Conservation (phyloP, 2,329 filamentous ascomycete genomes). For the Simplicillium aogashimaense region DNA sequence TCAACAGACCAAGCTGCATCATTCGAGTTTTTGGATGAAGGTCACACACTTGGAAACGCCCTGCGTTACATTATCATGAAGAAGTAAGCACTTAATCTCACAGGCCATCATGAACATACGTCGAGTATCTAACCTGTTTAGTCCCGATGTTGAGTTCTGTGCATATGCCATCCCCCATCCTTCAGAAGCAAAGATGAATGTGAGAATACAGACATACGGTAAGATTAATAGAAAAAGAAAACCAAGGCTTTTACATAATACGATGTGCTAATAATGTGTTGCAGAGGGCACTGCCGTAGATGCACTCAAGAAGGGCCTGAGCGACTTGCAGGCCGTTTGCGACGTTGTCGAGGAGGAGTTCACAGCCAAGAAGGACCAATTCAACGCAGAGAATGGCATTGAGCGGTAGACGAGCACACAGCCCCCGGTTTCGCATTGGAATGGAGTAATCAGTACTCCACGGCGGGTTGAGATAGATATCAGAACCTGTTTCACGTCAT, state of each 20-base stretch:
- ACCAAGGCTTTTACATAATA: too few species aligned
- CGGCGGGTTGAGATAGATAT: not conserved
- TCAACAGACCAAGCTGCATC: constrained; percentile 82
- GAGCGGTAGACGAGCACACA: constrained; percentile 14
- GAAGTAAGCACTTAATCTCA: constrained; percentile 54
- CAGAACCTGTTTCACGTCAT: not conserved
- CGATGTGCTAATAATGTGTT: too few species aligned
- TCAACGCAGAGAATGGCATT: constrained; percentile 22
- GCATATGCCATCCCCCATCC: constrained; percentile 97
- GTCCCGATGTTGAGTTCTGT: constrained; percentile 94
- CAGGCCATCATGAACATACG: constrained; percentile 5
- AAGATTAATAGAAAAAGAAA: constrained; percentile 20
- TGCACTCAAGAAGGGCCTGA: constrained; percentile 81
- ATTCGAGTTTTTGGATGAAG: constrained; percentile 89
- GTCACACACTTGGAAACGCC: constrained; percentile 91
- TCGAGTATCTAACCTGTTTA: constrained; percentile 24
- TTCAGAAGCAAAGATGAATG: constrained; percentile 91
- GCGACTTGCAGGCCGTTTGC: constrained; percentile 82
- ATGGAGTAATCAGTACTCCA: not conserved
- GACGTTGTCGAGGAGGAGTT: constrained; percentile 94
- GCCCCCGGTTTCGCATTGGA: not conserved
- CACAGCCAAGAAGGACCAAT: constrained; percentile 39
- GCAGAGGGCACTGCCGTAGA: constrained; percentile 72
- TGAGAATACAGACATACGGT: constrained; percentile 97
- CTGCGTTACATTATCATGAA: constrained; percentile 96